Evolutionary conservation across 2,329 filamentous ascomycete species (phyloP), one percentile per base, ranked within the genome.

Genomic region (Ophiostoma himal-ulmi): DNA sequence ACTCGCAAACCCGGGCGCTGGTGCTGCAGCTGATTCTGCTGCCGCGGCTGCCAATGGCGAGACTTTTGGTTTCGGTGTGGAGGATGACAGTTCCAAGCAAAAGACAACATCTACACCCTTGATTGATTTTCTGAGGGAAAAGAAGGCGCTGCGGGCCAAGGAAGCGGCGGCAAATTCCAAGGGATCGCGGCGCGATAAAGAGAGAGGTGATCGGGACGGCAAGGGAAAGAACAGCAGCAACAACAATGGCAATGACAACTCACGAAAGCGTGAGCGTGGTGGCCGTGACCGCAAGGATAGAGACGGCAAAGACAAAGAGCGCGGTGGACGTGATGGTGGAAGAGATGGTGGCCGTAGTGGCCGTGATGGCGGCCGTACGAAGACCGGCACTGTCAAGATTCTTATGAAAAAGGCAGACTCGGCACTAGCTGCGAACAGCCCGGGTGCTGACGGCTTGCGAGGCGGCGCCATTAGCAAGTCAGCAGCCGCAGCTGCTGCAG

Each of bases 81-180:
- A 85, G 36, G 84, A 87, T 41, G 73, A 80, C 14, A 85, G 84
- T 57, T 79, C 84, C 3, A 85, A 86, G 68, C 73, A 78, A 48
- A 91, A 92, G 76, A 84, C 91, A 67, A 93, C 88, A 34, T 94
- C 89, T 0, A 98, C 95, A 0, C 95, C 95, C 0, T 81, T 99
- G 69, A 91, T 98, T 69, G 93, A 97, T 77, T 96, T 89, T 74
- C 84, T 97, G 48, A 91, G 91, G 37, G 94, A 97, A 78, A 97
- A 96, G 81, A 97, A 96, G 81, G 92, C 92, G 17, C 92, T 88
- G 73, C 89, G 86, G 77, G 81, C 78, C 26, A 89, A 88, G 75
- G 87, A 90, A 70, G 78, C 80, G 5, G 83, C 83, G 37, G 83
- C 83, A 37, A 81, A 81, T 44, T 83, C 86, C 57, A 86, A 86